Percentiles rank a stretch among this genome's conserved stretches.
These are phyloP conservation scores for Dendrobium nobile DNA, from an alignment of 106 monocot species.

Conservation along the genomic window DNA sequence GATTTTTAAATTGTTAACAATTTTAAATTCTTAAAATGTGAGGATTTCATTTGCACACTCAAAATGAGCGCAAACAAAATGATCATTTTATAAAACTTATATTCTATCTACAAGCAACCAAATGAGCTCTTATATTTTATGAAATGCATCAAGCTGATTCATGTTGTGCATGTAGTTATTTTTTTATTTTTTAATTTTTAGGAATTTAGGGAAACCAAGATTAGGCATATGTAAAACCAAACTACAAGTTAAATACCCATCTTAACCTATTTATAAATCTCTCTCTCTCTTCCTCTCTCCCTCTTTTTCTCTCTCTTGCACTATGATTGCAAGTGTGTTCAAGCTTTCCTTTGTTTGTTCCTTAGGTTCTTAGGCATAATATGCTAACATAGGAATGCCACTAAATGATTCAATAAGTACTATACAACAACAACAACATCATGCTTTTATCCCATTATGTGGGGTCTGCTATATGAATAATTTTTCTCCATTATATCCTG, in stretches of 20 bases:
- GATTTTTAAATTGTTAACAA: no score
- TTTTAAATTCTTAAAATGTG: no score
- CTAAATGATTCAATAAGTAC: not conserved
- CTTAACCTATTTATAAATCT: not conserved
- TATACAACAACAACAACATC: no score
- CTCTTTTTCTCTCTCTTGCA: not conserved
- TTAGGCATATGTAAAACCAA: not conserved
- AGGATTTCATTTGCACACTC: no score
- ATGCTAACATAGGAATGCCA: not conserved
- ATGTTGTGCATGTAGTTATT: not conserved
- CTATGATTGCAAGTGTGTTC: not conserved
- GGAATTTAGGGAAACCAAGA: not conserved
- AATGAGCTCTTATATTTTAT: not conserved
- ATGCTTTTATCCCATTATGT: no score
- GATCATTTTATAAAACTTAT: no score
- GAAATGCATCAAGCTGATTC: not conserved
- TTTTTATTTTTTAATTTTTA: not conserved
- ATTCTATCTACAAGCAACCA: no score
- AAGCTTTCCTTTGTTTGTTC: not conserved
- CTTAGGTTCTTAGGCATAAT: not conserved
- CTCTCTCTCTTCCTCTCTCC: not conserved
- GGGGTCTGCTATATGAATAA: no score
- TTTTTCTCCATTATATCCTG: no score
- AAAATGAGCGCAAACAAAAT: no score
- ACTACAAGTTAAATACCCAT: not conserved